A percentile compares a stretch with the other conserved stretches of the same genome.
phyloP scores from a whole-genome alignment of 257 asterid genomes.

The Plectranthus barbatus region DNA sequence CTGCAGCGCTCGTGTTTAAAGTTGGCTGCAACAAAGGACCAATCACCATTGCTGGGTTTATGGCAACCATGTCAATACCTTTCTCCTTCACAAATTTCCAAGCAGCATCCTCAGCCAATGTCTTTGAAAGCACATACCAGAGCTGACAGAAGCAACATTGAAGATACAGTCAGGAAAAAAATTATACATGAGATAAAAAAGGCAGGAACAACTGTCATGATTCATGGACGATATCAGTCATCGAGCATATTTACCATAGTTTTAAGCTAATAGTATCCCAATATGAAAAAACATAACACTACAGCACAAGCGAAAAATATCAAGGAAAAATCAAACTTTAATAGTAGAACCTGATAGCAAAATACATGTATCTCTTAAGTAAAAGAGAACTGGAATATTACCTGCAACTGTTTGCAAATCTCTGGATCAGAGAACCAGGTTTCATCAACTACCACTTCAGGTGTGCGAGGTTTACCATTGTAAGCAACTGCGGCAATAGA shows the following conservation, averaged over 20 bases:
- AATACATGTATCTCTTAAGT: neutral
- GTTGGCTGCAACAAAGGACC: slow-evolving; percentile 52
- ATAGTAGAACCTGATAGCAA: neutral
- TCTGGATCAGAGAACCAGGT: slow-evolving; percentile 64
- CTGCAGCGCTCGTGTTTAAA: slow-evolving; percentile 41
- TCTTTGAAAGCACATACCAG: slow-evolving; percentile 60
- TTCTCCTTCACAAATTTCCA: slow-evolving; percentile 49
- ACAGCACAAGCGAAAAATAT: neutral
- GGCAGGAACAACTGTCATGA: neutral
- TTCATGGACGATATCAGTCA: neutral
- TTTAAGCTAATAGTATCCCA: neutral
- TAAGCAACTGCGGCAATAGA: slow-evolving; percentile 65
- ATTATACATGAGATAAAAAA: neutral
- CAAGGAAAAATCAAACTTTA: neutral
- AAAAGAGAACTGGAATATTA: slow-evolving; percentile 1
- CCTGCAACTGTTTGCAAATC: slow-evolving; percentile 41
- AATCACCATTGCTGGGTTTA: slow-evolving; percentile 51
- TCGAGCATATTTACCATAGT: neutral
- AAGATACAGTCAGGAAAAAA: neutral
- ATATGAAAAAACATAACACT: neutral
- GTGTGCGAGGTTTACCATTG: slow-evolving; percentile 56
- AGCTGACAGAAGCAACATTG: slow-evolving; percentile 21
- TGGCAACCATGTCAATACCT: slow-evolving; percentile 34
- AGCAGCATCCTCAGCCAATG: slow-evolving; percentile 61
- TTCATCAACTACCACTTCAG: slow-evolving; percentile 52